These are phyloP conservation scores for Umbilicaria muhlenbergii DNA, from an alignment of 495 filamentous ascomycete genomes.

Conservation along the genomic window DNA sequence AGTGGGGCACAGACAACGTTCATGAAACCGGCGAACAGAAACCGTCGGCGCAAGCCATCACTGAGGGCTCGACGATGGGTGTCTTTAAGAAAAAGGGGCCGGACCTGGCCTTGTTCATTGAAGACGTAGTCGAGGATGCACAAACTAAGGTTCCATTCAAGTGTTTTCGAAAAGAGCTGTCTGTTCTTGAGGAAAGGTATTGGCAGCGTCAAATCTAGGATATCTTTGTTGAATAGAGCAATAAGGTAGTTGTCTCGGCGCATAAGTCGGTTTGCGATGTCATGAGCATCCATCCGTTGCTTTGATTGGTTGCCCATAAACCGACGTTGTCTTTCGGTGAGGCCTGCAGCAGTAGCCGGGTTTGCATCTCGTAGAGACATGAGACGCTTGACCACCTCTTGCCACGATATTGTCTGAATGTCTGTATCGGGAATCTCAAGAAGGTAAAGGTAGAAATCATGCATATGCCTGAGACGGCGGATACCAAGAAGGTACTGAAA, in stretches of 20 bases:
- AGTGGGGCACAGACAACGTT: slow-evolving; percentile 77
- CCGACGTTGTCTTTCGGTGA: slow-evolving; percentile 43
- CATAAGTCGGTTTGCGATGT: slow-evolving; percentile 95
- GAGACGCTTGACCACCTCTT: slow-evolving; percentile 76
- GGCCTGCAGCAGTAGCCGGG: slow-evolving; percentile 55
- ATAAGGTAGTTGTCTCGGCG: slow-evolving; percentile 93
- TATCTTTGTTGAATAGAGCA: slow-evolving; percentile 90
- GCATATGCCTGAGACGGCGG: slow-evolving; percentile 57
- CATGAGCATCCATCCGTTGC: slow-evolving; percentile 88
- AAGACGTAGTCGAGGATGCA: slow-evolving; percentile 91
- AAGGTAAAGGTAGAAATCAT: slow-evolving; percentile 78
- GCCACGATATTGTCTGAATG: slow-evolving; percentile 94
- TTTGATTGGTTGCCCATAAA: slow-evolving; percentile 78
- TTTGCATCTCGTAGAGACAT: slow-evolving; percentile 83
- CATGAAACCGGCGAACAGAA: slow-evolving; percentile 68
- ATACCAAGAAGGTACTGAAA: slow-evolving; percentile 63
- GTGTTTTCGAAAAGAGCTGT: slow-evolving; percentile 62
- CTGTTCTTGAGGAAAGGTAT: slow-evolving; percentile 68
- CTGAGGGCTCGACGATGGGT: slow-evolving; percentile 66
- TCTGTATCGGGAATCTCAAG: slow-evolving; percentile 79
- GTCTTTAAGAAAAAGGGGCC: slow-evolving; percentile 68
- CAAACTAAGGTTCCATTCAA: slow-evolving; percentile 79
- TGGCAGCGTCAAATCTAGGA: slow-evolving; percentile 72
- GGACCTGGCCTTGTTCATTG: slow-evolving; percentile 69
- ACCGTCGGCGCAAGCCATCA: slow-evolving; percentile 54